Base-by-base conservation (phyloP, 768 basidiomycete species). In the Psilocybe cubensis region DNA sequence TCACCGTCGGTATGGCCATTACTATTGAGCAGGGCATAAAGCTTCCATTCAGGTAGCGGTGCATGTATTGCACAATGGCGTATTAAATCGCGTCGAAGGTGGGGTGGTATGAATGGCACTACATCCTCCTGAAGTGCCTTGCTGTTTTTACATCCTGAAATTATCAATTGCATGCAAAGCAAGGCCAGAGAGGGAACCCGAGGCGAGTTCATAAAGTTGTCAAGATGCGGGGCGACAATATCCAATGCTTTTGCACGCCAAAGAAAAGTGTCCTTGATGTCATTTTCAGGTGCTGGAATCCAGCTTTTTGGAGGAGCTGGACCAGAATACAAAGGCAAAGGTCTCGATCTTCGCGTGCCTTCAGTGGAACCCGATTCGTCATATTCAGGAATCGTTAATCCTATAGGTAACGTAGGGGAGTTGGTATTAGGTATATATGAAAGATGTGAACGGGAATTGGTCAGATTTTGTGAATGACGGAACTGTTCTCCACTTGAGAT, bases 401-500 rank as follows among this genome's bases (percentile, higher is more conserved):
- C 72, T 52, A 71, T 63, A 9, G 81, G 80, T 7, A 86, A 71
- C 2, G 80, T 79, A 11, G 81, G 81, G 28, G 74, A 67, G 64
- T 77, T 79, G 59, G 77, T 67, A 43, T 62, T 58, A 57, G 68
- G 58, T 56, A 67, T 42, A 1, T 67, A 55, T 10, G 70, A 67
- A 20, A 76, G 50, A 43, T 76, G 73, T 5, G 66, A 54, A 12
- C 69, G 68, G 28, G 77, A 75, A n/a, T 71, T 65, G 41, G 58
- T 77, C 5, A 81, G 60, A 66, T 91, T 91, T 56, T 83, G 86
- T 31, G 73, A 63, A 59, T 82, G 89, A 52, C 88, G 79, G 56
- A 86, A 89, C 41, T 91, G 85, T 67, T 92, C 89, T 9, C 87
- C 89, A 66, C 89, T 91, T 42, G 24, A 35, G 41, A 55, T n/a